A percentile compares a stretch with the other conserved stretches of the same genome.
Conservation (phyloP, 2,329 filamentous ascomycete genomes). For the Colletotrichum destructivum region DNA sequence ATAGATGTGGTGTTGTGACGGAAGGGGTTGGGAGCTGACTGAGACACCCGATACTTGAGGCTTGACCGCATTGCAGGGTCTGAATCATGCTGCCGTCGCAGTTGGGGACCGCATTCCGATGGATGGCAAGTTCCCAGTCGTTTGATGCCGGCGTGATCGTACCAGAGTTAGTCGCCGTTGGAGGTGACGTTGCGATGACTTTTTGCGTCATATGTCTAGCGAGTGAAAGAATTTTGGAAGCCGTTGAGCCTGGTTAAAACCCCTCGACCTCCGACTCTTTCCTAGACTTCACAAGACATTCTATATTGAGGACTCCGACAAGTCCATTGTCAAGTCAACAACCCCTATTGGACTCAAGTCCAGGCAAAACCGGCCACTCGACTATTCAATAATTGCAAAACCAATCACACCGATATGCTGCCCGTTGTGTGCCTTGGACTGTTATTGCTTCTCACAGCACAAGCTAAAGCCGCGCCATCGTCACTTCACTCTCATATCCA, state of each 20-base stretch:
- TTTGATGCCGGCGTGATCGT: constrained; percentile 23
- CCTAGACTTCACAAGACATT: constrained; percentile 9
- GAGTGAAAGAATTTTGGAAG: constrained; percentile 11
- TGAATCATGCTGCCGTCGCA: constrained; percentile 15
- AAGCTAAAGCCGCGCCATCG: constrained; percentile 28
- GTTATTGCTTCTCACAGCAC: constrained; percentile 28
- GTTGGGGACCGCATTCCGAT: constrained; percentile 28
- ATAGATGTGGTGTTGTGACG: constrained; percentile 18
- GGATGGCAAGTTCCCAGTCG: constrained; percentile 23
- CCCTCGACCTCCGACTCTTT: background rate
- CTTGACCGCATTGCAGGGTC: constrained; percentile 32
- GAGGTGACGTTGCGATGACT: constrained; percentile 25
- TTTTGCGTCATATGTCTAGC: constrained; percentile 27
- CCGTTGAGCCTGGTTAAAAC: constrained; percentile 9
- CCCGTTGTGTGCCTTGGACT: constrained; percentile 23
- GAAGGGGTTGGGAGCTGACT: constrained; percentile 32
- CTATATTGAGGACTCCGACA: background rate
- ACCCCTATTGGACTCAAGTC: background rate
- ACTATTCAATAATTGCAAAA: background rate
- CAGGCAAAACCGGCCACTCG: background rate
- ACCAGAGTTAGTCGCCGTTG: constrained; percentile 22
- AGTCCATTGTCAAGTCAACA: background rate
- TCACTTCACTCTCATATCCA: constrained; percentile 37
- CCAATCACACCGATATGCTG: constrained; percentile 22
- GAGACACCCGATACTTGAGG: constrained; percentile 31